Base-by-base conservation (phyloP, 2,329 filamentous ascomycete genomes). In the Talaromyces sp. region DNA sequence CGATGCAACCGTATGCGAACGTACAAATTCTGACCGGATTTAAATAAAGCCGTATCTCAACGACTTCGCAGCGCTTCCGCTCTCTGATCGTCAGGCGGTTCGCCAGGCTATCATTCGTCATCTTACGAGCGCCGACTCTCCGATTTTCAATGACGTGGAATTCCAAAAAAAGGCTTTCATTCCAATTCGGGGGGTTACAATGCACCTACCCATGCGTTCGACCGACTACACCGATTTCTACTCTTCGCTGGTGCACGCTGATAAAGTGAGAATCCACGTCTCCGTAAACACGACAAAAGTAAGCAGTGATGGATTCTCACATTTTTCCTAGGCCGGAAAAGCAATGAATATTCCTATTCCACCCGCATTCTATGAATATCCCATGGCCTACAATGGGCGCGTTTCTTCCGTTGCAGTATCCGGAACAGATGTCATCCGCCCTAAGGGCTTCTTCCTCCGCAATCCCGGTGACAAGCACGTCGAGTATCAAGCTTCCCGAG, bases 401-500 rank as follows among this genome's bases (percentile, higher is more conserved):
- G n/a, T 56, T 23, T 60, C 58, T 4, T 60, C 52, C 4, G 52
- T 56, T 16, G 1, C 12, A 16, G 36, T 56, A 14, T 55, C 51
- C 47, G 58, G 51, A 12, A 60, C 58, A 12, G 52, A 55, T 6
- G 36, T 60, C 5, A 55, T 56, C 30, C 58, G 52, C 12, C 51
- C 58, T 18, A 47, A 60, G 28, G 52, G 58, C 12, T 47, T 71
- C 12, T 60, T 55, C 23, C 23, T 23, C 23, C 23, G 23, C 23
- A 23, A 23, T 23, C 23, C 23, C n/a, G 27, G 40, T 23, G 52
- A 47, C 5, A 36, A 30, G 4, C 36, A 44, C 28, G 56, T 56
- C 5, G 12, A 59, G n/a, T 80, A 78, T 62, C 77, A 76, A 2
- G 71, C 80, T 0, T 73, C 69, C 1, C 68, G 68, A 2, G 72